Conservation (phyloP, 495 filamentous ascomycete genomes). For the Lichina pygmaea region DNA sequence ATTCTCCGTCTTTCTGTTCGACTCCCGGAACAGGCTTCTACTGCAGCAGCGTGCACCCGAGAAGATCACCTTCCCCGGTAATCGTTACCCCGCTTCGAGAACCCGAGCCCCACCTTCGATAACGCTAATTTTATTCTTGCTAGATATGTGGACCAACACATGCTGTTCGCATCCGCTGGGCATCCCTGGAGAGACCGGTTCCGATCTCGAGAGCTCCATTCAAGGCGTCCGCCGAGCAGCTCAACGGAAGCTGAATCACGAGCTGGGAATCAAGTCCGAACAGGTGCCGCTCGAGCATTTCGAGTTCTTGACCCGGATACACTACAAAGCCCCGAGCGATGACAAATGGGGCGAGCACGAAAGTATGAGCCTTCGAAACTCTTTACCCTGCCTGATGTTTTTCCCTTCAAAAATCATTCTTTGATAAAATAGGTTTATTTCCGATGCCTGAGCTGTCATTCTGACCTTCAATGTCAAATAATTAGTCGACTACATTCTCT, state of each 20-base stretch:
- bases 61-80: conserved; percentile 84
- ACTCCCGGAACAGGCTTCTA: conserved; percentile 60
- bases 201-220: conserved; percentile 52
- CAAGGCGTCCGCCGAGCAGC: conserved; percentile 73
- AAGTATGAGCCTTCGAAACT: conserved; percentile 27
- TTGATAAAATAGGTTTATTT: background rate
- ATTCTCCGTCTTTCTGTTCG: conserved; percentile 95
- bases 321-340: conserved; percentile 92
- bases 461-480: background rate
- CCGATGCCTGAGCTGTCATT: background rate
- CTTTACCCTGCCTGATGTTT: too few species aligned
- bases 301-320: conserved; percentile 82
- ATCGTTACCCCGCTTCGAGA: background rate
- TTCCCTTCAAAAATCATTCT: background rate
- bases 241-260: conserved; percentile 75
- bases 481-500: conserved; percentile 92
- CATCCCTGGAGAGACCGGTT: conserved; percentile 72
- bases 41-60: conserved; percentile 87
- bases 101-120: background rate
- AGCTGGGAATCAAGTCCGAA: conserved; percentile 70
- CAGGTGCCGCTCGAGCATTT: conserved; percentile 88
- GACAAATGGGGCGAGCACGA: conserved; percentile 99
- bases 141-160: conserved; percentile 96
- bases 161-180: conserved; percentile 96
- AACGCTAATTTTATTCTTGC: background rate